These are phyloP conservation scores for Hymenoscyphus albidus DNA, from an alignment of 2,329 filamentous ascomycete genomes.

Conservation along the genomic window DNA sequence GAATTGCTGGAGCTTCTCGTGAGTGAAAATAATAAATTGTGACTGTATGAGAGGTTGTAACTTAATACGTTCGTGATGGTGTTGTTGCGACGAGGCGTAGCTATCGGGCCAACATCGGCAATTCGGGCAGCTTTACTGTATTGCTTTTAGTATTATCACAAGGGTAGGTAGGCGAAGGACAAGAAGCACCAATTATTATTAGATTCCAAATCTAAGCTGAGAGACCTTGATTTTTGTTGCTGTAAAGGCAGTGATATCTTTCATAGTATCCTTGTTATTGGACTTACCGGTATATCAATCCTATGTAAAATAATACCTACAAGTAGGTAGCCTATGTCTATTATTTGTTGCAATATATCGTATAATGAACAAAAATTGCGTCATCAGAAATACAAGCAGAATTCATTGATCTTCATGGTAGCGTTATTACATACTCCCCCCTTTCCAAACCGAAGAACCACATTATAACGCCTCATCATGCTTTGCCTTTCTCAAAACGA, in stretches of 20 bases:
- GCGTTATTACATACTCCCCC: neutral
- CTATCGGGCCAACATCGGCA: neutral
- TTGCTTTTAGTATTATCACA: no score
- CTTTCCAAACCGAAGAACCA: neutral
- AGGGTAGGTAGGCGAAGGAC: no score
- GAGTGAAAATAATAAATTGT: neutral
- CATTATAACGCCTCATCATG: neutral
- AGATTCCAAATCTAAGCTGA: no score
- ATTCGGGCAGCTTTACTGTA: no score
- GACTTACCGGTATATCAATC: no score
- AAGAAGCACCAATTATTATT: no score
- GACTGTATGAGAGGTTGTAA: neutral
- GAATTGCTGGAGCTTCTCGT: neutral
- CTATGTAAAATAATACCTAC: no score
- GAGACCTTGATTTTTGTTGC: no score
- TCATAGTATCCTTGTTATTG: no score
- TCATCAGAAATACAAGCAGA: neutral
- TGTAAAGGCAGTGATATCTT: no score
- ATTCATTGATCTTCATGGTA: conserved; percentile 5
- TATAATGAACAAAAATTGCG: neutral
- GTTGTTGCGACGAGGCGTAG: neutral
- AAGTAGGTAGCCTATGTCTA: no score
- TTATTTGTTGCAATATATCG: no score
- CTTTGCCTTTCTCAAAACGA: neutral
- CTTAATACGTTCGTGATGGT: neutral